Evolutionary conservation across 768 basidiomycete genomes (phyloP).

Genomic region (Cantharellus cinnabarinus): DNA sequence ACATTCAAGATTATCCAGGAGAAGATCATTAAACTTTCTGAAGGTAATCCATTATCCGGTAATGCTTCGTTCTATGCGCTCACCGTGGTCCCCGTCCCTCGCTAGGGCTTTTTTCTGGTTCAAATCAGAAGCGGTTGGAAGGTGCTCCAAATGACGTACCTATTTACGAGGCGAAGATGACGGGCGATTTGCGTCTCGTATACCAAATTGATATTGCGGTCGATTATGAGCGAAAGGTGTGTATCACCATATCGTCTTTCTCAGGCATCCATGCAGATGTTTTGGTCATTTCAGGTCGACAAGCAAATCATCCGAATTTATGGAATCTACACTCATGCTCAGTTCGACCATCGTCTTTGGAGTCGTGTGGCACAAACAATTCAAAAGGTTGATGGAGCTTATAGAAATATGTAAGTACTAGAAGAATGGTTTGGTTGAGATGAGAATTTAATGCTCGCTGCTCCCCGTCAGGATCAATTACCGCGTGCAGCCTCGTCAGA

Average conservation of each 20-base stretch:
- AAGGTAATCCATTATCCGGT: not conserved
- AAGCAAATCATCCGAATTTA: constrained; percentile 17
- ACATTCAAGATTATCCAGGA: not conserved
- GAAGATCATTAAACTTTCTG: not conserved
- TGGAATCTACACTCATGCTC: constrained; percentile 30
- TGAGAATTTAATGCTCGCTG: not conserved
- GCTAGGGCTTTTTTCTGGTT: constrained; percentile 35
- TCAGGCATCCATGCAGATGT: not conserved
- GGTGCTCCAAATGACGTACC: constrained; percentile 28
- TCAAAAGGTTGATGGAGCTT: constrained; percentile 28
- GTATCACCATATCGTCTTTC: too few relatives aligned
- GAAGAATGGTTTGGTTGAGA: not conserved
- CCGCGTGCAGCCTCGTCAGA: not conserved
- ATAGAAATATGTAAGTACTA: constrained; percentile 20
- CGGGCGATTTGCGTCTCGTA: constrained; percentile 28
- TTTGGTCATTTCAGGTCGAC: not conserved
- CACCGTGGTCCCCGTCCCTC: constrained; percentile 37
- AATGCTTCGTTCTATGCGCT: not conserved
- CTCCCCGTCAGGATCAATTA: not conserved
- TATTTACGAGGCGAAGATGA: constrained; percentile 51
- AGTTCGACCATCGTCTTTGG: constrained; percentile 28
- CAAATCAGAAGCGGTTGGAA: constrained; percentile 43
- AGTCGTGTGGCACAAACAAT: constrained; percentile 25
- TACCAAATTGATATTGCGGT: not conserved
- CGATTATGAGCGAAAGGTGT: not conserved